Base-by-base conservation (phyloP, 106 monocot species). In the Posidonia australis region DNA sequence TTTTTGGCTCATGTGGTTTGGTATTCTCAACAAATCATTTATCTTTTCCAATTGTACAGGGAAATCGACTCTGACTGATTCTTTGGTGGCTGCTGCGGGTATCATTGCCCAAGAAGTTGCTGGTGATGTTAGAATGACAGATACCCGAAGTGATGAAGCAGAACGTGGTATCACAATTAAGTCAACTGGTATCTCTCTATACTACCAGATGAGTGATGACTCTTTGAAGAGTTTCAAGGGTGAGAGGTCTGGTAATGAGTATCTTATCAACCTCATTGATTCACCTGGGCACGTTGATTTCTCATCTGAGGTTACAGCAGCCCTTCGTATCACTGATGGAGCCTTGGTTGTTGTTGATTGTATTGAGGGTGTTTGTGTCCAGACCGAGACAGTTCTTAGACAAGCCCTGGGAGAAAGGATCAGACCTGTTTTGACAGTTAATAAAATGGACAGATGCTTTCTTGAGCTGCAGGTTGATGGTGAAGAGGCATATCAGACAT, bases 271-370 rank as follows among this genome's bases (percentile, higher is more conserved):
- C 60, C 79, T 79, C 18, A 79, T 79, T 46, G 79, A 79, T 74
- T 79, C 79, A 3, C 79, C 79, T 60, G 79, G 79, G 62, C 79
- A 79, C 45, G 79, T 79, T 47, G 79, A 79, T 46, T 79, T 79
- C 23, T 79, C 79, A 13, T 79, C 79, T 32, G 79, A 79, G 60
- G 79, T 79, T 52, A 79, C 79, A 18, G 79, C 79, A 53, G 79
- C 79, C 0, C 70, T 79, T 4, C 79, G 79, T 41, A 79, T 79
- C 65, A 79, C 79, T 64, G 79, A 79, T 56, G 79, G 79, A 19
- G 79, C 79, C 10, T 54, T 79, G 17, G 79, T 79, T 27, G 79
- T 79, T 5, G 79, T 79, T 9, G 79, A 79, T 32, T 79, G 79
- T 67, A 65, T 79, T 29, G 79, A 79, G 60, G 79, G 79, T 31